Base-by-base conservation (phyloP, 208 protist genomes). In the Acanthamoeba lenticulata region DNA sequence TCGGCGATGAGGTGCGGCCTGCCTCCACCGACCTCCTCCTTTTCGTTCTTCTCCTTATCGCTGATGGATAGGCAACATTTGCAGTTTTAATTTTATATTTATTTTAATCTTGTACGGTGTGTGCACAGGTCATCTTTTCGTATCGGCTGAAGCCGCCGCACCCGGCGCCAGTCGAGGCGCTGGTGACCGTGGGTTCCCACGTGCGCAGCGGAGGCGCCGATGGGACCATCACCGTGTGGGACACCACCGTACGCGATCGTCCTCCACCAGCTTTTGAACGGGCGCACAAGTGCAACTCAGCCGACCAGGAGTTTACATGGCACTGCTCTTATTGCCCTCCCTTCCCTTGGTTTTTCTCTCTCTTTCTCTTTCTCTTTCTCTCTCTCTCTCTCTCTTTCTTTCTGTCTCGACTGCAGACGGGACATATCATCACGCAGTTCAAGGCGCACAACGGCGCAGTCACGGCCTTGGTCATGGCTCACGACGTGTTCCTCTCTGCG, bases 191-290 rank as follows among this genome's bases (percentile, higher is more conserved):
- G 32, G 86, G 44, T 38, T 47, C 34, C 4, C 52, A 92, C 86
- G 62, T 92, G 32, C 44, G 86, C 32, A 74, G 57, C 36, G 86
- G 86, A 9, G 38, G 55, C 44, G 55, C 36, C 17, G 86, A 92
- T 74, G 86, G 86, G 2, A 47, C 15, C 62, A 92, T 92, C 29
- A 57, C 86, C 62, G 44, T 92, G 21, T 92, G 86, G 86, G 86
- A 92, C 86, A 65, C 47, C 1, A 74, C 47, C 38, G 86, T 92
- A 74, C 19, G 19, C 13, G 11, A 13, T 89, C 79, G 15, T 34
- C 32, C n/a, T 11, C 32, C 42, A 57, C 24, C 19, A 42, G 32
- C 27, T 57, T 36, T 29, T 9, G 21, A 45, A 13, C 13, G 45
- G 17, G 47, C 38, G 32, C 45, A 57, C n/a, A 89, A 55, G 21